Conservation (phyloP, 768 basidiomycete genomes). For the Kwoniella bestiolae region DNA sequence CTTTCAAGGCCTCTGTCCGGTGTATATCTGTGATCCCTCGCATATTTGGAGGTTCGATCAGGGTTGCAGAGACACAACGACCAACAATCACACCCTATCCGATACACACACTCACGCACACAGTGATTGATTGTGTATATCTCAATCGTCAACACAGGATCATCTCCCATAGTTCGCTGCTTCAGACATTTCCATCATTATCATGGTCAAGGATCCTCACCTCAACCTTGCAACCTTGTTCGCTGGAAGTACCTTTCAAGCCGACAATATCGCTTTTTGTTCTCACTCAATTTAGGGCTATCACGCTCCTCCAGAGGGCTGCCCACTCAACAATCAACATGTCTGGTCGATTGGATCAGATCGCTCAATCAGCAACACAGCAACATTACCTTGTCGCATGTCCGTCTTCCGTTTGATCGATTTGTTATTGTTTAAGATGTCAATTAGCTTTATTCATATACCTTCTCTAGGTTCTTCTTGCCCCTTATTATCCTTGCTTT, state of each 20-base stretch:
- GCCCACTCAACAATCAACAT: neutral
- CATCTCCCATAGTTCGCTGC: conserved; percentile 15
- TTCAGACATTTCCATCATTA: conserved; percentile 11
- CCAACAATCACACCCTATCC: neutral
- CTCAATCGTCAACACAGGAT: neutral
- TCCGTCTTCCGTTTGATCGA: neutral
- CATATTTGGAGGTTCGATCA: neutral
- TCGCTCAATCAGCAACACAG: too few relatives aligned
- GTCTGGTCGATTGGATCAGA: neutral
- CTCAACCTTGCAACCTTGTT: conserved; percentile 4
- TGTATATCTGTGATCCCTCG: too few relatives aligned
- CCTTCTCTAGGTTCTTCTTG: too few relatives aligned
- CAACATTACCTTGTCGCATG: neutral
- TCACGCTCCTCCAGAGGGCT: neutral
- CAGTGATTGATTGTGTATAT: neutral
- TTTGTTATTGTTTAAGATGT: too few relatives aligned
- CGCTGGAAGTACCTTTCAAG: neutral
- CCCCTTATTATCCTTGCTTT: neutral
- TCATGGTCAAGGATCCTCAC: too few relatives aligned
- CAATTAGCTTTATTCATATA: too few relatives aligned
- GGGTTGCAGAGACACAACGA: neutral
- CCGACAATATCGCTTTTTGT: conserved; percentile 12
- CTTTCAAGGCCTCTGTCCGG: neutral
- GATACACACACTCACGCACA: neutral
- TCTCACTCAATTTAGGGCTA: neutral